phyloP scores from a whole-genome alignment of 163 green algal species.

The Scenedesmus sp. region DNA sequence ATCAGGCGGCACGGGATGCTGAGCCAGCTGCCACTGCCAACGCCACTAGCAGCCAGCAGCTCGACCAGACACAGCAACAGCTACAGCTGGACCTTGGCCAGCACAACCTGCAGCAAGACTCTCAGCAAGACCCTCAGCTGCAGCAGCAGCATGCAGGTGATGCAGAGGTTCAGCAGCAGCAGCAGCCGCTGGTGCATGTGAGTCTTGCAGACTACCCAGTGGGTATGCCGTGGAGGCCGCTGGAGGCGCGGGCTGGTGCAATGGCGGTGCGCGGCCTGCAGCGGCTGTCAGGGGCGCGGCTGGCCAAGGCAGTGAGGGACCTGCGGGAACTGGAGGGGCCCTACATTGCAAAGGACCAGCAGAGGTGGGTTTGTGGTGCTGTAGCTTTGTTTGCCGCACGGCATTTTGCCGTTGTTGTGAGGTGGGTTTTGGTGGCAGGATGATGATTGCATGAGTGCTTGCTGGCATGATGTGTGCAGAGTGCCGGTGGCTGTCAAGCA shows the following conservation, averaged over 20 bases:
- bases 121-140: neutral
- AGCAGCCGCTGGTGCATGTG: conserved; percentile 40
- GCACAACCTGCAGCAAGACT: neutral
- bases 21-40: neutral
- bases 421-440: neutral
- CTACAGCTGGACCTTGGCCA: neutral
- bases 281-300: neutral
- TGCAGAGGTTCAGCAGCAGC: neutral
- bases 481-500: neutral
- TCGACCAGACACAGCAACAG: neutral
- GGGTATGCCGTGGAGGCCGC: conserved; percentile 43
- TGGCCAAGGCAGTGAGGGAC: conserved; percentile 19
- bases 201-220: conserved; percentile 56
- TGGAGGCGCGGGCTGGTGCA: conserved; percentile 6
- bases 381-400: neutral
- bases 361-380: neutral
- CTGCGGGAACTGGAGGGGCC: conserved; percentile 56
- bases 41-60: neutral
- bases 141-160: neutral
- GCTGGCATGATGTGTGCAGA: neutral
- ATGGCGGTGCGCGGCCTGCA: neutral
- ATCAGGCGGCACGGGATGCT: neutral
- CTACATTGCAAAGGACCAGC: conserved; percentile 39
- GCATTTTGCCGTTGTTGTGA: neutral
- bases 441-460: neutral